Evolutionary conservation across 164 flowering plant genomes (phyloP).

Genomic region (Berberis vulgaris): DNA sequence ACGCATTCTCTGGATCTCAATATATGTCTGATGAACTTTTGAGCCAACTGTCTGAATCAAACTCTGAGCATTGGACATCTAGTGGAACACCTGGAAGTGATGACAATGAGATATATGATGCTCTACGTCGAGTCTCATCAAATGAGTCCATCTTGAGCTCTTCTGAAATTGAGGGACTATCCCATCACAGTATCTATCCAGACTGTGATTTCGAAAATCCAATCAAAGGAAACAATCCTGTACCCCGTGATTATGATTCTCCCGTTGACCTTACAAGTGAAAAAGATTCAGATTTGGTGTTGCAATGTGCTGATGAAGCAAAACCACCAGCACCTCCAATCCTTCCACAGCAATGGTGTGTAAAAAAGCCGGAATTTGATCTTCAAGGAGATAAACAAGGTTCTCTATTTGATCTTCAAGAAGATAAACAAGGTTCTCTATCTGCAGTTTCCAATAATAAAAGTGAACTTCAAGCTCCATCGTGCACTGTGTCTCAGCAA

Average conservation of each 20-base stretch:
- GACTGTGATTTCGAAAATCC: constrained; percentile 13
- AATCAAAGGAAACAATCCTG: constrained; percentile 14
- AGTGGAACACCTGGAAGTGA: constrained; percentile 31
- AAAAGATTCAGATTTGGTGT: constrained; percentile 18
- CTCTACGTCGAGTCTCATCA: constrained; percentile 40
- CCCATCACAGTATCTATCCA: constrained; percentile 7
- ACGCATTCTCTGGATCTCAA: constrained; percentile 69
- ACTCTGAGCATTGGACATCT: constrained; percentile 79
- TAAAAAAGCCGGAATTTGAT: constrained; percentile 19
- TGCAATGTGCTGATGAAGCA: constrained; percentile 17
- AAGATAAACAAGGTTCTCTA: constrained; percentile 16
- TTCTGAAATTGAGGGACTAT: constrained; percentile 22
- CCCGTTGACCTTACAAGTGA: constrained; percentile 35
- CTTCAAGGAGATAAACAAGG: constrained; percentile 17
- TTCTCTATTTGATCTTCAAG: constrained; percentile 21
- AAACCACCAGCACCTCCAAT: constrained; percentile 52
- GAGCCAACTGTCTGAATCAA: constrained; percentile 52
- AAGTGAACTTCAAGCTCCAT: constrained; percentile 16
- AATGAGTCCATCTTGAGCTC: constrained; percentile 38
- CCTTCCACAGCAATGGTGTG: constrained; percentile 54
- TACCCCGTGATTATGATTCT: constrained; percentile 19
- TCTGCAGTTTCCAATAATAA: constrained; percentile 22
- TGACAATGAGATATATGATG: constrained; percentile 41
- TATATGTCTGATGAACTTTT: constrained; percentile 51
- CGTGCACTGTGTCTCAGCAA: constrained; percentile 17